phyloP scores from a whole-genome alignment of 1,284 basidiomycete genomes.

The Heterobasidion occidentale region DNA sequence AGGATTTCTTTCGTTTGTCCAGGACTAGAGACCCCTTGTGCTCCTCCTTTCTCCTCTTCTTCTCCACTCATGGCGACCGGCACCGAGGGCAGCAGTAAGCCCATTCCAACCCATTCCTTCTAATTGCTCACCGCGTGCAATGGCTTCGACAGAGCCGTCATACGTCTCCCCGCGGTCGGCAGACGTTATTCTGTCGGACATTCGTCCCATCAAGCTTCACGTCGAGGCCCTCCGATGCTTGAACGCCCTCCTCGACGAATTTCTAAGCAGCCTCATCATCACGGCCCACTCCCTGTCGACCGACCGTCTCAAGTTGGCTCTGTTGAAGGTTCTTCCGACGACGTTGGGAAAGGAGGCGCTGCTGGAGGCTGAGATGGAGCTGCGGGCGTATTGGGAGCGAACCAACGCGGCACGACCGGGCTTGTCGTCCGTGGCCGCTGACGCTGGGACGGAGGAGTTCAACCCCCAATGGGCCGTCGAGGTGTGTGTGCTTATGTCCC shows the following conservation, averaged over 20 bases:
- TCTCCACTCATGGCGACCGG: neutral
- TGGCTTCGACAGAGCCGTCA: constrained; percentile 36
- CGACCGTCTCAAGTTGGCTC: constrained; percentile 63
- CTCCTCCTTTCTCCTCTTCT: neutral
- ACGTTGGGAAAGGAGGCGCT: constrained; percentile 82
- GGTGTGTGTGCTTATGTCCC: constrained; percentile 33
- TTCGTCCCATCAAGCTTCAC: constrained; percentile 81
- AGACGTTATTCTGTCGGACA: constrained; percentile 84
- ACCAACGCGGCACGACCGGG: constrained; percentile 34
- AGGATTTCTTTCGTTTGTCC: neutral
- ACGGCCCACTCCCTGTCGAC: constrained; percentile 71
- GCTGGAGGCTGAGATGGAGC: constrained; percentile 87
- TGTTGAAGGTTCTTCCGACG: constrained; percentile 70
- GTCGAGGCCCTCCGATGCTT: constrained; percentile 66
- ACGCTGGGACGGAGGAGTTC: constrained; percentile 46
- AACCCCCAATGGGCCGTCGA: constrained; percentile 67
- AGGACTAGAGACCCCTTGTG: neutral
- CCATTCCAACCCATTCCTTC: neutral
- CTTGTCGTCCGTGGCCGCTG: constrained; percentile 17
- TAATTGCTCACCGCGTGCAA: constrained; percentile 4
- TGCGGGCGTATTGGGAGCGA: constrained; percentile 79
- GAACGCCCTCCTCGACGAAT: constrained; percentile 85
- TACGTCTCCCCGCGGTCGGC: constrained; percentile 79
- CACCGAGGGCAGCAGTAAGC: neutral
- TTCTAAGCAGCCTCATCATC: constrained; percentile 67